phyloP scores from a whole-genome alignment of 169 alveolate species.

The Plasmodium knowlesi region DNA sequence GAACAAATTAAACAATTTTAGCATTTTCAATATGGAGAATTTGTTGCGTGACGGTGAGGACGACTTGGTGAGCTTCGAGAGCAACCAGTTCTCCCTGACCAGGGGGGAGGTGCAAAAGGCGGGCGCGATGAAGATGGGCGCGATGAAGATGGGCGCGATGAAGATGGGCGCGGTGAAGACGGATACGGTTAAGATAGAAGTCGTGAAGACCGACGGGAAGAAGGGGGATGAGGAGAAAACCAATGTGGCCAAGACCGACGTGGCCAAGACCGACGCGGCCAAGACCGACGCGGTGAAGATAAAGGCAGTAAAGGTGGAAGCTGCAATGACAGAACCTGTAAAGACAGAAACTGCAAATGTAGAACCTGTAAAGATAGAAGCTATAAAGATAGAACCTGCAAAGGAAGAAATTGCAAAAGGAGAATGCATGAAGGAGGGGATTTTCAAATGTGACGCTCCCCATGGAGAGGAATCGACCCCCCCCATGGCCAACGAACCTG shows the following conservation, averaged over 20 bases:
- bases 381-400: background rate
- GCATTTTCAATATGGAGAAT: constrained; percentile 64
- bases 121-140: background rate
- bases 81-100: constrained; percentile 9
- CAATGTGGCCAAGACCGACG: too few relatives aligned
- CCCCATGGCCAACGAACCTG: background rate
- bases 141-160: background rate
- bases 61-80: constrained; percentile 1
- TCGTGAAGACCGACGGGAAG: background rate
- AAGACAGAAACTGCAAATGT: background rate
- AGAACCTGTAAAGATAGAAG: background rate
- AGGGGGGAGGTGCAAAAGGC: background rate
- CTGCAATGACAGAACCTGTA: background rate
- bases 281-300: too few relatives aligned
- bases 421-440: background rate
- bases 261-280: too few relatives aligned
- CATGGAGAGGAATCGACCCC: background rate
- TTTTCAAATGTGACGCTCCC: background rate
- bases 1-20: constrained; percentile 47
- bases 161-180: background rate
- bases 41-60: constrained; percentile 1
- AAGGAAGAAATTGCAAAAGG: background rate
- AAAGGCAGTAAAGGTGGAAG: background rate
- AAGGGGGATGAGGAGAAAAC: too few relatives aligned
- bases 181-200: background rate